Base-by-base conservation (phyloP, 768 basidiomycete species). In the Exidia glandulosa region DNA sequence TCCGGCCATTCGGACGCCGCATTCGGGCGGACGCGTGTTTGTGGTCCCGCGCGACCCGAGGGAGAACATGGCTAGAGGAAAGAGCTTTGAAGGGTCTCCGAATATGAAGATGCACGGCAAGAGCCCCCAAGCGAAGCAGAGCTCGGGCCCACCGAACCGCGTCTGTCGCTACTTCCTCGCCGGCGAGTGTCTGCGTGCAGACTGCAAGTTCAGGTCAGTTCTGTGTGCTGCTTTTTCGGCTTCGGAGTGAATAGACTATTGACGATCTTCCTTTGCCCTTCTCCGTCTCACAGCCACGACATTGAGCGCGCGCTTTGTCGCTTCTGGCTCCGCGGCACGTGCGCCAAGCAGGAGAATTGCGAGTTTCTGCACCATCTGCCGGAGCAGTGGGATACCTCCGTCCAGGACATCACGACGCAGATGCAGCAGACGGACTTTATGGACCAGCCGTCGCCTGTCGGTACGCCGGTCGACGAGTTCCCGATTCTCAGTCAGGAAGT, bases 261-360 rank as follows among this genome's bases (percentile, higher is more conserved):
- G 27, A 27, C 52, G 58, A 23, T 58, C 16, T 57, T 48, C 57
- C 25, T 59, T 57, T 62, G 60, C 63, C 30, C 61, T 58, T 58
- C 41, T 59, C 56, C 58, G 59, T 65, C 2, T 65, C n/a, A n/a
- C n/a, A 96, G 94, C 66, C 94, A 96, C 69, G 94, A 97, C 67
- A 81, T 96, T 3, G 94, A 97, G 71, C 83, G 94, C 45, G 94
- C 94, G 1, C 71, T 97, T 25, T 94, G 90, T 74, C 87, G 96
- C 34, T 99, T 99, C 77, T 99, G 96, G 96, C 80, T 99, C 32
- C 83, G 94, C 57, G 95, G 95, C 4, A 93, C 93, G 50, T 99
- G 96, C 68, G 91, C 94, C 32, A 99, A 99, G 72, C 90, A 94
- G 59, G 94, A 95, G 60, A 83, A 81, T 64, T 98, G 94, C 82